Evolutionary conservation across 164 flowering plant genomes (phyloP).

Genomic region (Chimonanthus praecox): DNA sequence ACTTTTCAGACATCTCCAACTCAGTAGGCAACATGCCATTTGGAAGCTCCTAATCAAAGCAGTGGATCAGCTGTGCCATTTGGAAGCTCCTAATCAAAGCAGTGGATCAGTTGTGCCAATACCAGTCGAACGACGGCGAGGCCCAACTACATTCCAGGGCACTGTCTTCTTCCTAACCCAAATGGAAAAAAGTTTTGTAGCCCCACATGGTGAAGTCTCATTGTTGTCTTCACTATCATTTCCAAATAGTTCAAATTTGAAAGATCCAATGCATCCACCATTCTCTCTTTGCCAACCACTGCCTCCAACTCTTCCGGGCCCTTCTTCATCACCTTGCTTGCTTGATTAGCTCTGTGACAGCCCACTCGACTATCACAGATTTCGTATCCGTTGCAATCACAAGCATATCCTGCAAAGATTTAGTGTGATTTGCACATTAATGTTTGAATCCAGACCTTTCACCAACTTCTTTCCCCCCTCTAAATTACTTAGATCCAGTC

Average conservation of each 20-base stretch:
- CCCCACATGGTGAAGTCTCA: too few species aligned
- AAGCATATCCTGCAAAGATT: neutral
- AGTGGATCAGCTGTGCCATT: neutral
- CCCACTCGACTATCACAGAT: constrained; percentile 4
- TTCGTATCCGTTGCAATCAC: neutral
- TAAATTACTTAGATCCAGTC: too few species aligned
- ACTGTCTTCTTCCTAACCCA: neutral
- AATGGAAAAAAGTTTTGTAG: neutral
- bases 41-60: too few species aligned
- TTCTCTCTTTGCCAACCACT: constrained; percentile 9
- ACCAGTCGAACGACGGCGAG: neutral
- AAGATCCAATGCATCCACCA: constrained; percentile 12
- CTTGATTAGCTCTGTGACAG: constrained; percentile 10
- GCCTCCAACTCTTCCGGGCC: constrained; percentile 11
- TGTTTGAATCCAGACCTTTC: too few species aligned
- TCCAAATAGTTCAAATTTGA: neutral
- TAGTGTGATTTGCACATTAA: too few species aligned
- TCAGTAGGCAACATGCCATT: neutral
- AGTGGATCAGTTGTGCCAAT: neutral
- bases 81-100: too few species aligned
- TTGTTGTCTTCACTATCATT: neutral
- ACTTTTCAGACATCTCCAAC: neutral
- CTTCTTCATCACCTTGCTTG: constrained; percentile 2
- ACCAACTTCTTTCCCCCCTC: too few species aligned
- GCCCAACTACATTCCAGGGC: neutral